Conservation (phyloP, 1,284 basidiomycete species). For the Veloporphyrellus conicus region DNA sequence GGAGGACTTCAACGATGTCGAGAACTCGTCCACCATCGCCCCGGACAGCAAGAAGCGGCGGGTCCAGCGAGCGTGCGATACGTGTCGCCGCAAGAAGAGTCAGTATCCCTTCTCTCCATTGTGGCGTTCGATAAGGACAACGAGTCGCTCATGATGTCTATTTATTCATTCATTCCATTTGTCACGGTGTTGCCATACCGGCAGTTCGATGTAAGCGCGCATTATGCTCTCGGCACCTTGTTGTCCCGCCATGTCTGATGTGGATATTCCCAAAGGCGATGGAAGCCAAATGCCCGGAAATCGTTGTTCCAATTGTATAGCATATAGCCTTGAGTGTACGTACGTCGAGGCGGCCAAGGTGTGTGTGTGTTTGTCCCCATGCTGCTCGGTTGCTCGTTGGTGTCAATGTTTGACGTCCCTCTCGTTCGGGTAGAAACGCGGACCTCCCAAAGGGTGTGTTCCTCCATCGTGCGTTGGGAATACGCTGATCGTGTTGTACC, state of each 20-base stretch:
- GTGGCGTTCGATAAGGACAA: neutral
- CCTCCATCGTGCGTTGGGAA: neutral
- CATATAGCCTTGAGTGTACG: constrained; percentile 71
- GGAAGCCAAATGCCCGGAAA: constrained; percentile 62
- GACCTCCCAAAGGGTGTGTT: constrained; percentile 74
- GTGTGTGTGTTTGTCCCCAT: constrained; percentile 14
- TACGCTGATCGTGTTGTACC: neutral
- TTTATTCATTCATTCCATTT: neutral
- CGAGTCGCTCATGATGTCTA: constrained; percentile 7
- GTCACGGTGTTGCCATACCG: neutral
- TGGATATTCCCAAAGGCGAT: constrained; percentile 41
- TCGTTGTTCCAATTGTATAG: constrained; percentile 74
- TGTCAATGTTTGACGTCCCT: neutral
- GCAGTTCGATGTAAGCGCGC: constrained; percentile 52
- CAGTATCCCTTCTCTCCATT: constrained; percentile 3
- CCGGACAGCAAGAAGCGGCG: constrained; percentile 55
- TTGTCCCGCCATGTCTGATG: neutral
- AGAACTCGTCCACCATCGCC: constrained; percentile 7
- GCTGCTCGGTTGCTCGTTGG: neutral
- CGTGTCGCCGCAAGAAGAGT: constrained; percentile 75
- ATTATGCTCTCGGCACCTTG: neutral
- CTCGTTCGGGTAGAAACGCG: constrained; percentile 57
- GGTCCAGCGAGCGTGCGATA: constrained; percentile 72
- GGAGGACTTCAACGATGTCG: constrained; percentile 41
- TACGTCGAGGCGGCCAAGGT: constrained; percentile 75